Evolutionary conservation across 2,329 filamentous ascomycete genomes (phyloP).

Genomic region (Microdochium bolleyi): DNA sequence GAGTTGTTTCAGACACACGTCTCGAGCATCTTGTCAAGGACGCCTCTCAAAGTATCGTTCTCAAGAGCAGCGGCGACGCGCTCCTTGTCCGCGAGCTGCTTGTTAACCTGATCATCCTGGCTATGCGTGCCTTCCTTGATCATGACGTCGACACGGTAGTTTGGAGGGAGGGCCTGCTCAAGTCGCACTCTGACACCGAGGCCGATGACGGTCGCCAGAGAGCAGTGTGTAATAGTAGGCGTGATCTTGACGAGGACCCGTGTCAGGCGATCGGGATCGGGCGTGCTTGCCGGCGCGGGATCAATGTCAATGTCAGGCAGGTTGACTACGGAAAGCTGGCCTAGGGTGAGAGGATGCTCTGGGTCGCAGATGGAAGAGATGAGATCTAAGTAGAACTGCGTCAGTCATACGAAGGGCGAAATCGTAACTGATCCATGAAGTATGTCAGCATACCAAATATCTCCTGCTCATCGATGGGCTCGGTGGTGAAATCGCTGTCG

Average conservation of each 20-base stretch:
- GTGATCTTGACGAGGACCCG: conserved; percentile 83
- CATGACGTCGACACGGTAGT: conserved; percentile 84
- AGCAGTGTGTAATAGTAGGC: conserved; percentile 95
- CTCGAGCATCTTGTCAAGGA: conserved; percentile 89
- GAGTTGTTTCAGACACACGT: conserved; percentile 57
- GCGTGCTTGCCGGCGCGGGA: conserved; percentile 52
- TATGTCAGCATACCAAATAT: conserved; percentile 65
- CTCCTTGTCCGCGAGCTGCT: conserved; percentile 95
- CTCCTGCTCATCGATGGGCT: conserved; percentile 94
- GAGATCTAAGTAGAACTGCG: conserved; percentile 52
- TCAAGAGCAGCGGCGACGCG: conserved; percentile 89
- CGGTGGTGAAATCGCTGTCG: conserved; percentile 54
- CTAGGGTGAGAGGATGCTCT: conserved; percentile 90
- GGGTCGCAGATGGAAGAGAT: conserved; percentile 94
- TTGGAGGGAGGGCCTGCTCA: conserved; percentile 82
- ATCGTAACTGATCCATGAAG: no score
- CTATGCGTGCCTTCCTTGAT: conserved; percentile 96
- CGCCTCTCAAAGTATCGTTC: conserved; percentile 81
- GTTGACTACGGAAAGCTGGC: conserved; percentile 89
- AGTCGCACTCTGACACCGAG: conserved; percentile 86
- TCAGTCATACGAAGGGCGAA: conserved; percentile 25
- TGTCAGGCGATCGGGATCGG: conserved; percentile 49
- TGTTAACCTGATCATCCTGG: conserved; percentile 92
- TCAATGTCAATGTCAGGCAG: conserved; percentile 85
- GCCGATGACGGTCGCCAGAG: conserved; percentile 90